These are phyloP conservation scores for Pyricularia grisea DNA, from an alignment of 2,329 filamentous ascomycete genomes.

Conservation along the genomic window DNA sequence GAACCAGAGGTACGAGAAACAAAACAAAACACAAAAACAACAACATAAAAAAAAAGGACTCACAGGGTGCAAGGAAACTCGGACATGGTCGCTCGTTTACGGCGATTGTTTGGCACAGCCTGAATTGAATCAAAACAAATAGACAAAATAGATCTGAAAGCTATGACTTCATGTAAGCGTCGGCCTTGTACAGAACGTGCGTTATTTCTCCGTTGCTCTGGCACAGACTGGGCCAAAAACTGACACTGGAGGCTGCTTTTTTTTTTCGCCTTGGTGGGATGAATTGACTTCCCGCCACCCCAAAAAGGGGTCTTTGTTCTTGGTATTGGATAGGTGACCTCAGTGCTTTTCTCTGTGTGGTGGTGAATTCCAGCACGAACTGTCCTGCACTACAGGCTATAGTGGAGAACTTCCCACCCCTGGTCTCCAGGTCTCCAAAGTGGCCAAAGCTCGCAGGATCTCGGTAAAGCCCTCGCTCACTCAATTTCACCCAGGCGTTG, in stretches of 20 bases:
- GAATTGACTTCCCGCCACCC: not conserved
- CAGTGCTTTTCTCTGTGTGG: not conserved
- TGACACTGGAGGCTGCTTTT: not conserved
- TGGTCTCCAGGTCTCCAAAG: not conserved
- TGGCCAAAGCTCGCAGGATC: not conserved
- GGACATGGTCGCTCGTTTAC: constrained; percentile 9
- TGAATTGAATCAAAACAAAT: not conserved
- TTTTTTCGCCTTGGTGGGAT: not conserved
- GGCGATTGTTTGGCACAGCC: not conserved
- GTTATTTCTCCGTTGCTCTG: not conserved
- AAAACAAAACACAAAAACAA: no score
- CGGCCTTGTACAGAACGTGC: not conserved
- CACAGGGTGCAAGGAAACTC: constrained; percentile 58
- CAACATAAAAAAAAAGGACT: constrained; percentile 17
- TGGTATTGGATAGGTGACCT: not conserved
- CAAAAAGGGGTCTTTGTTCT: not conserved
- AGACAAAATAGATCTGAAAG: not conserved
- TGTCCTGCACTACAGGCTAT: not conserved
- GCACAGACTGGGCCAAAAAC: not conserved
- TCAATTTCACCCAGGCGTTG: not conserved
- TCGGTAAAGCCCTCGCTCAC: not conserved
- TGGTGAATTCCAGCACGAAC: not conserved
- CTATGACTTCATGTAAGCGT: not conserved
- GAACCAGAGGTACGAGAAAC: not conserved
- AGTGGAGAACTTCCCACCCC: not conserved